These are phyloP conservation scores for Linaria vulgaris DNA, from an alignment of 257 asterid species.

Conservation along the genomic window DNA sequence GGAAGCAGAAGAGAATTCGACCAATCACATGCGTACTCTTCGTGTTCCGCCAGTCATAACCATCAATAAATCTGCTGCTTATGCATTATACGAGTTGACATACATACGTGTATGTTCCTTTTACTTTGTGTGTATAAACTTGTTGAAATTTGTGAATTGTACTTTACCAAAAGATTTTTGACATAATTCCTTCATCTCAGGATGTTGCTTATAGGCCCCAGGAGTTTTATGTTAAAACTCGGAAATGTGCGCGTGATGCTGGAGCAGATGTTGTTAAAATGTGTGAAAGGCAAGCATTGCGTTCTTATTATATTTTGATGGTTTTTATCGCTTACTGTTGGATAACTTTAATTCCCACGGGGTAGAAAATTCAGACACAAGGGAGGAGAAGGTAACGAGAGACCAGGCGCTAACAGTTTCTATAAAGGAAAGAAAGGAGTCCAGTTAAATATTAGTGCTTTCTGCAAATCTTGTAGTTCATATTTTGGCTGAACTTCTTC, in stretches of 20 bases:
- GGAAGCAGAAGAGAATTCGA: conserved; percentile 89
- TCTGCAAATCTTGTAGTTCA: too few relatives aligned
- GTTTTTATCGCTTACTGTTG: too few relatives aligned
- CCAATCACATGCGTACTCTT: conserved; percentile 71
- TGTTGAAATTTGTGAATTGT: conserved; percentile 10
- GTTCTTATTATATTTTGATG: too few relatives aligned
- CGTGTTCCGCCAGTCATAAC: conserved; percentile 82
- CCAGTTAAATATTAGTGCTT: too few relatives aligned
- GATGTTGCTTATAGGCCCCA: conserved; percentile 95
- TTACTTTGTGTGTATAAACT: not conserved
- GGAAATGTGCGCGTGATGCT: conserved; percentile 87
- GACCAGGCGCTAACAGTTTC: too few relatives aligned
- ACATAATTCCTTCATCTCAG: conserved; percentile 32
- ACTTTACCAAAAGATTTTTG: not conserved
- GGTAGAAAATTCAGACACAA: too few relatives aligned
- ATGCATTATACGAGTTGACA: conserved; percentile 72
- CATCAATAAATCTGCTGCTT: conserved; percentile 80
- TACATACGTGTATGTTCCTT: conserved; percentile 64
- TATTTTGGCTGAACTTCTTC: too few relatives aligned
- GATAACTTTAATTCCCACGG: too few relatives aligned
- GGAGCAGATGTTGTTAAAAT: conserved; percentile 67
- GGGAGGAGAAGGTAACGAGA: too few relatives aligned
- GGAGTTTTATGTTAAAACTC: conserved; percentile 74
- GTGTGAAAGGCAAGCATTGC: conserved; percentile 95
- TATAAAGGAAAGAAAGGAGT: too few relatives aligned